phyloP scores from a whole-genome alignment of 352 stramenopile genomes.

The Phytophthora megakarya region DNA sequence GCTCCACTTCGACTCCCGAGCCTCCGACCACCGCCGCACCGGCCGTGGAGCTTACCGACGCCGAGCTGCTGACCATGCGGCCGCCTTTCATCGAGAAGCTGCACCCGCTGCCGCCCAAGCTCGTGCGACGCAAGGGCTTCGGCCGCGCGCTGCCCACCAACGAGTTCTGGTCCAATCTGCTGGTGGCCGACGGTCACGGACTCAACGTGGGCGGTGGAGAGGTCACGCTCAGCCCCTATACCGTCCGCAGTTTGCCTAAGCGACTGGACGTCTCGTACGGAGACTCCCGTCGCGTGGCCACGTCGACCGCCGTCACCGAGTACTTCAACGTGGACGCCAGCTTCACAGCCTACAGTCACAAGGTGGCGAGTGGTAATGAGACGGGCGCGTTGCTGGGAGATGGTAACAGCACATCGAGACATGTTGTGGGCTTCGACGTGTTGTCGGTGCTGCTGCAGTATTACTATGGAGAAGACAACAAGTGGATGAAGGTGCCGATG shows the following conservation, averaged over 20 bases:
- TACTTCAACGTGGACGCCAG: slow-evolving; percentile 83
- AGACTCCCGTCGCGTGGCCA: slow-evolving; percentile 73
- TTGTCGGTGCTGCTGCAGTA: slow-evolving; percentile 76
- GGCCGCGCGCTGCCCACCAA: slow-evolving; percentile 79
- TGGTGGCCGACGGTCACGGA: slow-evolving; percentile 77
- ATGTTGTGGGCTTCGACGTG: slow-evolving; percentile 70
- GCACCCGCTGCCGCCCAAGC: slow-evolving; percentile 65
- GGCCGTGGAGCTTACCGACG: slow-evolving; percentile 32
- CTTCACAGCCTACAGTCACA: slow-evolving; percentile 66
- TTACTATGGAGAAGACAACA: slow-evolving; percentile 40
- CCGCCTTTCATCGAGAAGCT: slow-evolving; percentile 59
- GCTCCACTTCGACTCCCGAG: slow-evolving; percentile 1
- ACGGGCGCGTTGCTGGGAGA: slow-evolving; percentile 48
- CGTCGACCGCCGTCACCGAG: slow-evolving; percentile 63
- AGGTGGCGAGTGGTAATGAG: slow-evolving; percentile 21
- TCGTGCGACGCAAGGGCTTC: slow-evolving; percentile 54
- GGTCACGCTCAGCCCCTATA: slow-evolving; percentile 86
- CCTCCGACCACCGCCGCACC: not conserved
- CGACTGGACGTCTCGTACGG: slow-evolving; percentile 85
- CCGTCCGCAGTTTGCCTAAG: slow-evolving; percentile 67
- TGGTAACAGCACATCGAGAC: slow-evolving; percentile 66
- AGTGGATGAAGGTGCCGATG: slow-evolving; percentile 61
- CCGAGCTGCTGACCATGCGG: slow-evolving; percentile 56
- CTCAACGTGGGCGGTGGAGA: slow-evolving; percentile 72
- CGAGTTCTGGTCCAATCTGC: slow-evolving; percentile 90